phyloP scores from a whole-genome alignment of 192 early-diverging fungal genomes.

The Gaertneriomyces sp. region DNA sequence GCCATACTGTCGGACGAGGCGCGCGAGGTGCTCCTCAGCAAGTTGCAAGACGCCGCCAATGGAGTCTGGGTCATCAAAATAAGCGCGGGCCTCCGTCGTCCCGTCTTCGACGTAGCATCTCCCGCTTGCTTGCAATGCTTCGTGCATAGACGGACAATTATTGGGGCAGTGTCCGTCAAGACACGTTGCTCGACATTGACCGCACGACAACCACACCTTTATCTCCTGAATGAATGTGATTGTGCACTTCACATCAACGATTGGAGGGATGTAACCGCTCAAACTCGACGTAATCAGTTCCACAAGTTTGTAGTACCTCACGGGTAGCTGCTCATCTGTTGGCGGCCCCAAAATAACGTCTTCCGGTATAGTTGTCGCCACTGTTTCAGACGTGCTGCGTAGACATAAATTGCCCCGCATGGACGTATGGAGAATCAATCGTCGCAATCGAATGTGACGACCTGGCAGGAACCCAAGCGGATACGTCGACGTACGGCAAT shows the following conservation, averaged over 20 bases:
- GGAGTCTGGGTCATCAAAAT: constrained; percentile 11
- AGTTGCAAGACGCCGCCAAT: constrained; percentile 11
- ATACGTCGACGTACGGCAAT: constrained; percentile 5
- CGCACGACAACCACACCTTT: constrained; percentile 4
- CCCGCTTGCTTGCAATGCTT: constrained; percentile 6
- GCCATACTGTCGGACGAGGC: neutral
- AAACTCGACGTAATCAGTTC: neutral
- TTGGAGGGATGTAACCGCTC: neutral
- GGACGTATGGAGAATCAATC: constrained; percentile 10
- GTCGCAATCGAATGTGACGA: constrained; percentile 2
- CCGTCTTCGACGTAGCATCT: constrained; percentile 19
- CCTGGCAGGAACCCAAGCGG: constrained; percentile 20
- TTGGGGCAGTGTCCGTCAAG: constrained; percentile 7
- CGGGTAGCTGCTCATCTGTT: neutral
- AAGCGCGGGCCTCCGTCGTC: constrained; percentile 10
- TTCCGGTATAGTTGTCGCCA: constrained; percentile 1
- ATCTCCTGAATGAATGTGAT: constrained; percentile 17
- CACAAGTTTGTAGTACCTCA: neutral
- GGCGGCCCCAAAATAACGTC: neutral
- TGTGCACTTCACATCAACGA: constrained; percentile 1
- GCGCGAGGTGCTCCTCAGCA: neutral
- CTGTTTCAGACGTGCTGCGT: constrained; percentile 3
- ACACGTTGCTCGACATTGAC: neutral
- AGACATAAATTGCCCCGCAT: constrained; percentile 3
- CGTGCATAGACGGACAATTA: constrained; percentile 13